Base-by-base conservation (phyloP, 169 alveolate genomes). In the Cryptosporidium meleagridis region DNA sequence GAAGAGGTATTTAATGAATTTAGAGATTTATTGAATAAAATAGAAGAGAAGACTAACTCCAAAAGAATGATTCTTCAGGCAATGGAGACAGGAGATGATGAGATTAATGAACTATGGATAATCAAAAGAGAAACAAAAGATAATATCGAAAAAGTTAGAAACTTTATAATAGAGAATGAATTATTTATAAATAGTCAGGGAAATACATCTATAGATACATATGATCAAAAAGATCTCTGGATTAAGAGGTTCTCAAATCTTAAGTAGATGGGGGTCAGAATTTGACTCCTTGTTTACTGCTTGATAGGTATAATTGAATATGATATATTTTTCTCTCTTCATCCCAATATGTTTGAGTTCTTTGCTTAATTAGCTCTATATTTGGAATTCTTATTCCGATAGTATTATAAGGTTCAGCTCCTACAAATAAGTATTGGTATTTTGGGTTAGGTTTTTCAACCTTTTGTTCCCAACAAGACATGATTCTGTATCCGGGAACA, bases 321-420 rank as follows among this genome's bases (percentile, higher is more conserved):
- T 96, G 96, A 93, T 96, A 98, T 37, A 95, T 92, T 91, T 95
- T 97, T 91, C 94, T 95, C 51, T 95, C 96, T 45, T 96, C 96
- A 92, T 97, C 98, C 99, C 99, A 97, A 85, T 94, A 94, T 84
- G 95, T 97, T 52, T 96, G 98, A 37, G 94, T 95, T 31, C 92
- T 91, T 73, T 93, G 93, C 72, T 93, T 95, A 87, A 96, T 98
- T 12, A 98, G 86, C 70, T 96, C 98, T 86, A 91, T 71, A 92
- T 97, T 98, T 9, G 99, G 99, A 16, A 97, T 96, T 93, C 97
- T 98, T 85, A 98, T 96, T n/a, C 97, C 99, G 37, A 98, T 94
- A 53, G 98, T 97, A 91, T 98, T 99, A 94, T 98, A 98, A 1
- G 99, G 99, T 85, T 98, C 99, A 10, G 99, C 99, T 16, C 99